Conservation (phyloP, 139 green algal genomes). For the Medakamo hakoo region DNA sequence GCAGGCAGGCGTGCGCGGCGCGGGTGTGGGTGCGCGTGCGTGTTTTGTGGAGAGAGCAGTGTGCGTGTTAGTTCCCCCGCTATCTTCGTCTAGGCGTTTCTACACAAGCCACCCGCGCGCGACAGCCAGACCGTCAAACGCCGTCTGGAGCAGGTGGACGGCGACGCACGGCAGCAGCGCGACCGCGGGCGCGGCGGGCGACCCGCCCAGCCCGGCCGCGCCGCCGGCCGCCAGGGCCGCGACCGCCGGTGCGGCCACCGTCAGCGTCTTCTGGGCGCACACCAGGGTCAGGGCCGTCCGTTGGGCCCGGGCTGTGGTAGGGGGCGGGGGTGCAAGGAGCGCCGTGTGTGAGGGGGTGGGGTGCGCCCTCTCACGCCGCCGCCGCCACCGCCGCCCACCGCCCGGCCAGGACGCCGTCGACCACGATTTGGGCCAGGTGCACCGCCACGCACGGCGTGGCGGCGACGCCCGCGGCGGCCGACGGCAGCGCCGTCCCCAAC, state of each 20-base stretch:
- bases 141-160: not conserved
- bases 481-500: constrained; percentile 4
- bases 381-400: too few species aligned
- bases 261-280: not conserved
- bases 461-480: constrained; percentile 18
- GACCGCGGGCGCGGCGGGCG: not conserved
- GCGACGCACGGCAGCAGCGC: not conserved
- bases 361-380: too few species aligned
- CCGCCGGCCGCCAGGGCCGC: not conserved
- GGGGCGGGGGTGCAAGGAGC: not conserved
- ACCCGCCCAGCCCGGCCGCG: too few species aligned
- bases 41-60: too few species aligned
- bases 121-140: too few species aligned
- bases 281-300: not conserved
- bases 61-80: too few species aligned
- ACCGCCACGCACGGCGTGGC: constrained; percentile 29
- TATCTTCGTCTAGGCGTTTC: too few species aligned
- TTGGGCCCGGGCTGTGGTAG: not conserved
- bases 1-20: too few species aligned
- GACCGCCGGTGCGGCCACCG: not conserved
- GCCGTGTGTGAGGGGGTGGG: constrained; percentile 1
- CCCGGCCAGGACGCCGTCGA: constrained; percentile 27
- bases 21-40: too few species aligned
- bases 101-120: too few species aligned
- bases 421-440: constrained; percentile 36